These are phyloP conservation scores for Camellia sinensis DNA, from an alignment of 148 eudicot genomes.

Conservation along the genomic window DNA sequence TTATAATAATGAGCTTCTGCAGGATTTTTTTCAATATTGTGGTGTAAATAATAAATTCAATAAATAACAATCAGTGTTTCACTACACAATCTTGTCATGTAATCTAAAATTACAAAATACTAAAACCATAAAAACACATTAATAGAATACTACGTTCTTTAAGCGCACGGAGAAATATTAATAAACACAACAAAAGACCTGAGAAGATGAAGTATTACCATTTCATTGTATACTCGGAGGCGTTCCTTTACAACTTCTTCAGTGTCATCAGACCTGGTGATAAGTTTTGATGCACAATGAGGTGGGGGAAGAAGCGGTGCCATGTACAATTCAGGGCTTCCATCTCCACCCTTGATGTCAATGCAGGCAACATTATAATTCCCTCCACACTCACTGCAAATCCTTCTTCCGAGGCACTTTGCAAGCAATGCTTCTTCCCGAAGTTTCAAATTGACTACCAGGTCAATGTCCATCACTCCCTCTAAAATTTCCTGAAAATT, in stretches of 20 bases:
- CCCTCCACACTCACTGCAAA: conserved; percentile 87
- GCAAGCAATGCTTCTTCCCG: conserved; percentile 82
- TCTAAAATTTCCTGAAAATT: conserved; percentile 72
- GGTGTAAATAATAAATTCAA: too few relatives aligned
- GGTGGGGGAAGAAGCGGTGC: conserved; percentile 91
- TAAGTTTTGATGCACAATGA: conserved; percentile 71
- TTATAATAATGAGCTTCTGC: background rate
- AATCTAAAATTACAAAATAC: too few relatives aligned
- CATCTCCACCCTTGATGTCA: conserved; percentile 66
- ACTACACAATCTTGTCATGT: background rate
- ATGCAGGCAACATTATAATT: conserved; percentile 86
- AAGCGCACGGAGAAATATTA: background rate
- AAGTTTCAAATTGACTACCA: conserved; percentile 87
- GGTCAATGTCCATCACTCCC: conserved; percentile 71
- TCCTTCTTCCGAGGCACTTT: conserved; percentile 93
- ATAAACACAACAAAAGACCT: background rate
- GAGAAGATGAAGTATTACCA: conserved; percentile 41
- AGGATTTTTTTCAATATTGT: background rate
- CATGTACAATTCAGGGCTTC: conserved; percentile 69
- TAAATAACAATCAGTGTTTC: background rate
- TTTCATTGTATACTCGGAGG: conserved; percentile 70
- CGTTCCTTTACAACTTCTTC: conserved; percentile 80
- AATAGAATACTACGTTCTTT: background rate
- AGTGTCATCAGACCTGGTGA: conserved; percentile 79
- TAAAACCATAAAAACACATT: background rate